Evolutionary conservation across 2,329 filamentous ascomycete genomes (phyloP), one percentile per base, ranked within the genome.

Genomic region (Chaetomiaceae sp.): DNA sequence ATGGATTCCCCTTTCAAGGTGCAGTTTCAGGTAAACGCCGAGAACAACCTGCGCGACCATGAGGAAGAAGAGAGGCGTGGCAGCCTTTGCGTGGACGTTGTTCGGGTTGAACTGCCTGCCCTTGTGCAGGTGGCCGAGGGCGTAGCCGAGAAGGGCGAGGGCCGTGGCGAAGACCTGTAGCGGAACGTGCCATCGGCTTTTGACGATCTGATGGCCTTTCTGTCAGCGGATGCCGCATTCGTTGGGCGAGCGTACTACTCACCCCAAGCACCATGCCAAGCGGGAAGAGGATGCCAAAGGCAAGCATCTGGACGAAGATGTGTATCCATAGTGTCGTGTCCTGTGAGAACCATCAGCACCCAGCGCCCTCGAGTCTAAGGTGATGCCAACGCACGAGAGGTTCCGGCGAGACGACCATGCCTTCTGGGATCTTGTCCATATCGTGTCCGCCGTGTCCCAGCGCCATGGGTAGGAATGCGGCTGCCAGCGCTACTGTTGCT

Each of bases 261-360:
- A 93, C 88, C 53, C 92, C 92, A 16, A 96, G 75, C 37, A 97
- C 90, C 92, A 99, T 97, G 61, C 93, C 93, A 14, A 89, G 77
- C 10, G 93, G 93, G 64, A 96, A 97, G 53, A 97, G 81, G 60
- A 99, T 77, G 55, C 93, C 93, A 75, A 95, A 97, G 51, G 90
- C 83, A 52, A 93, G 65, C 67, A 84, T 86, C 77, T 96, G 91
- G 40, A 95, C 70, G 54, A 96, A 77, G 63, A 99, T 97, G 70
- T 99, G 93, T 60, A 86, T 77, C 93, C 93, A 99, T 81, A 99
- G 70, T 62, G 83, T 89, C 37, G 84, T 78, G 68, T 97, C 93
- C 79, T 84, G 58, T 6, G 10, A 33, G 8, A 16, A 20, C 41
- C 17, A 46, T 61, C 46, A 59, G 51, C 46, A 20, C 23, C 16